Base-by-base conservation (phyloP, 2,329 filamentous ascomycete species). In the Penicillium sp. region DNA sequence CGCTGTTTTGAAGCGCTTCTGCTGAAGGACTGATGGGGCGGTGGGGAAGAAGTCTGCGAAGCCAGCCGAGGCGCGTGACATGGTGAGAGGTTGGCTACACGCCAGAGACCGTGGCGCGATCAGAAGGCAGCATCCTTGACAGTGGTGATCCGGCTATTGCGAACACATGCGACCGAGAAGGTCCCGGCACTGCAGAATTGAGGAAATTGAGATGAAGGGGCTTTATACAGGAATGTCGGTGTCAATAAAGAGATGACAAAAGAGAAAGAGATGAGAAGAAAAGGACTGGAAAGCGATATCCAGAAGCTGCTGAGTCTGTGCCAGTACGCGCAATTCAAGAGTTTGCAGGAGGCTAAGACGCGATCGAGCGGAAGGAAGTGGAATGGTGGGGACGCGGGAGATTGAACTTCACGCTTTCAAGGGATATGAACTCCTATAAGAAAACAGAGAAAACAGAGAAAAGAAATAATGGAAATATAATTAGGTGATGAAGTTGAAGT, bases 41-140 rank as follows among this genome's bases (percentile, higher is more conserved):
- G 84, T 82, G 61, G 85, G 86, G 72, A 89, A 90, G 78, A 88
- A 93, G 74, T 89, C 83, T 73, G 85, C 86, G 78, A 89, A 90
- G 74, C 84, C 83, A 75, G 85, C 84, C 71, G 79, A 78, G 69
- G 84, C 81, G 76, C 86, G 87, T 82, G 87, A 87, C 85, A 87
- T 87, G 74, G 75, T 83, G 77, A 65, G 58, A 68, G 59, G 61
- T 50, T 64, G 69, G 69, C 69, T 71, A 71, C 59, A 65, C 67
- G 66, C 68, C 67, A 63, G 57, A 63, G 55, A 64, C 57, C 53
- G 58, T 61, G 58, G 57, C 60, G 56, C 60, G 54, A 62, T 58
- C 59, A 64, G 56, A 56, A 63, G 62, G 61, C 66, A 70, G 66
- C 69, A 71, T 71, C 66, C 66, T 71, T 65, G 62, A 64, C 55